A percentile compares a stretch with the other conserved stretches of the same genome.
Conservation (phyloP, 1,284 basidiomycete genomes). For the Ustilago tritici region DNA sequence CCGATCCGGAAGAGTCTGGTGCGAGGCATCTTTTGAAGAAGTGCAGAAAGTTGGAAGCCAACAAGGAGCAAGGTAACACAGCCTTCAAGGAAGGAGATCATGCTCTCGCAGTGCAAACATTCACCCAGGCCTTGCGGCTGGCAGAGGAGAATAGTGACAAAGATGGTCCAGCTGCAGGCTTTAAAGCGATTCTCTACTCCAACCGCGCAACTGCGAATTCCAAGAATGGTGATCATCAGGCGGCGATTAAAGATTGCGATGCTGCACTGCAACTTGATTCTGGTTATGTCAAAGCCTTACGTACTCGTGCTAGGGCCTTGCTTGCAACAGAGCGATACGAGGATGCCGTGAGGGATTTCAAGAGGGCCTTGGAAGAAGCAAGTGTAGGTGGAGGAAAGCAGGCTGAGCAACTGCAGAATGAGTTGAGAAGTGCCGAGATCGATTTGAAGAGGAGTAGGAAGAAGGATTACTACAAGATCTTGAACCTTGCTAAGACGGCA, state of each 20-base stretch:
- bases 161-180: constrained; percentile 57
- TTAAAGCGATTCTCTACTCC: constrained; percentile 78
- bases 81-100: constrained; percentile 79
- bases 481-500: constrained; percentile 81
- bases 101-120: constrained; percentile 76
- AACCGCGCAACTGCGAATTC: constrained; percentile 85
- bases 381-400: constrained; percentile 71
- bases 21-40: constrained; percentile 81
- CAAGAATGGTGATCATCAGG: constrained; percentile 77
- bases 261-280: constrained; percentile 77
- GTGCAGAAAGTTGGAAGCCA: constrained; percentile 80
- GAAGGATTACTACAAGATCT: constrained; percentile 79
- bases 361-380: constrained; percentile 78
- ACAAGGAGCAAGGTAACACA: constrained; percentile 86
- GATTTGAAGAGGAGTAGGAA: constrained; percentile 67
- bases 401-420: constrained; percentile 75
- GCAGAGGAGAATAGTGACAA: constrained; percentile 49
- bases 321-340: constrained; percentile 82
- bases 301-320: constrained; percentile 83
- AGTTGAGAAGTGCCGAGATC: constrained; percentile 71
- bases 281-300: constrained; percentile 83
- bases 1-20: constrained; percentile 81
- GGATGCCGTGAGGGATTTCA: constrained; percentile 80
- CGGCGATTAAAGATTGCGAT: constrained; percentile 80
- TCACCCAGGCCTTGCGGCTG: constrained; percentile 56